phyloP scores from a whole-genome alignment of 2,329 filamentous ascomycete genomes.

The Ambrosiella beaveri region DNA sequence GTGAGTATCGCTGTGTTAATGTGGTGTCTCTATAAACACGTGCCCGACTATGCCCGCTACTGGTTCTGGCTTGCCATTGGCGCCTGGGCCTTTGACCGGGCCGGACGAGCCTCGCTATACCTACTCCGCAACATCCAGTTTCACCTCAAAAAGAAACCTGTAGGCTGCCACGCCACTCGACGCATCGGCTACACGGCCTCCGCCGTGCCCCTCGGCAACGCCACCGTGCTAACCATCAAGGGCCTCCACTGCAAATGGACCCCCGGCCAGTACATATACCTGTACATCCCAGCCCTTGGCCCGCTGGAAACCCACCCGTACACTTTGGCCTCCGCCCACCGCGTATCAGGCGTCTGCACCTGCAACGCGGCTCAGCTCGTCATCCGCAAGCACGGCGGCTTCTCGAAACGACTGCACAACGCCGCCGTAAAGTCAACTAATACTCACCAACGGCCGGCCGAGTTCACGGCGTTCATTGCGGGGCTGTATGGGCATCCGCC shows the following conservation, averaged over 20 bases:
- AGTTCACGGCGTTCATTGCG: constrained; percentile 30
- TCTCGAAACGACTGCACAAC: constrained; percentile 35
- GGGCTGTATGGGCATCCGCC: constrained; percentile 41
- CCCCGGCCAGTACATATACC: constrained; percentile 43
- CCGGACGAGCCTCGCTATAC: constrained; percentile 31
- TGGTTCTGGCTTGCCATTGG: constrained; percentile 51
- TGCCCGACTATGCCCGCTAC: constrained; percentile 39
- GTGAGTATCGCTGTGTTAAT: constrained; percentile 43
- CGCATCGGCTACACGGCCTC: constrained; percentile 35
- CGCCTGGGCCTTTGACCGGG: constrained; percentile 44
- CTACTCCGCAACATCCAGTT: constrained; percentile 36
- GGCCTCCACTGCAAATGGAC: constrained; percentile 41
- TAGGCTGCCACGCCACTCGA: constrained; percentile 29
- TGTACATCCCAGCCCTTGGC: constrained; percentile 40
- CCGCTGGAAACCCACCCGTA: constrained; percentile 41
- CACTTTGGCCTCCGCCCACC: constrained; percentile 41
- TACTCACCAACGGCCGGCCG: constrained; percentile 16
- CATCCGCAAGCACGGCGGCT: constrained; percentile 36
- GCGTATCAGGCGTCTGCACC: constrained; percentile 31
- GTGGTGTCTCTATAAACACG: constrained; percentile 45
- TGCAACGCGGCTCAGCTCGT: constrained; percentile 44
- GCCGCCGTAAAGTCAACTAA: constrained; percentile 25
- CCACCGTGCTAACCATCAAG: constrained; percentile 42
- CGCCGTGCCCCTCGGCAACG: constrained; percentile 30
- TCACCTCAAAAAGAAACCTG: constrained; percentile 15